phyloP scores from a whole-genome alignment of 169 alveolate genomes.

The Theileria orientalis region DNA sequence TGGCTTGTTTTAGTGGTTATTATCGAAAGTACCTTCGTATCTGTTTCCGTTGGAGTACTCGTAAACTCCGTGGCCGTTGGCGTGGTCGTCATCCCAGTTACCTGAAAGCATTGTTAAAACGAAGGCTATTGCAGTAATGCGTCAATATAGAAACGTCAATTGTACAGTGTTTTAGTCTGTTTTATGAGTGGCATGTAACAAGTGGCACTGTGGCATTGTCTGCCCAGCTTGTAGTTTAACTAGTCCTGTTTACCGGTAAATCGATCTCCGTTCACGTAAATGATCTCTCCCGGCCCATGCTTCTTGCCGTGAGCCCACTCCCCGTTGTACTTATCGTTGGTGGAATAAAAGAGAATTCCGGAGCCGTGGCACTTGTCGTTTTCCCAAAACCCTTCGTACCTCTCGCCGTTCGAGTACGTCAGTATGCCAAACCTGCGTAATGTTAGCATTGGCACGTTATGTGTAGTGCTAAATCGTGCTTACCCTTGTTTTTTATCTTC shows the following conservation, averaged over 20 bases:
- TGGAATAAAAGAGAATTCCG: constrained; percentile 86
- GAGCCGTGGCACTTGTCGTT: constrained; percentile 90
- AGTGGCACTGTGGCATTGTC: neutral
- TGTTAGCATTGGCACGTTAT: neutral
- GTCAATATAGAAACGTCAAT: neutral
- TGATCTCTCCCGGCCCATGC: constrained; percentile 93
- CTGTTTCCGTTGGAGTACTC: constrained; percentile 90
- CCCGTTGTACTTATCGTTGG: constrained; percentile 91
- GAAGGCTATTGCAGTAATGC: neutral
- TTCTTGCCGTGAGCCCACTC: constrained; percentile 91
- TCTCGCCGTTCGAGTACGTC: constrained; percentile 87
- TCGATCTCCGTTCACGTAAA: constrained; percentile 89
- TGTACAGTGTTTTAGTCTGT: neutral
- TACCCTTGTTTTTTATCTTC: constrained; percentile 91
- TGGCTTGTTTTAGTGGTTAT: constrained; percentile 13
- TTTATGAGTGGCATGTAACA: too few species aligned
- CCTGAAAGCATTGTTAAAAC: constrained; percentile 64
- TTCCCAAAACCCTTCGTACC: constrained; percentile 92
- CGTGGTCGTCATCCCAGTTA: constrained; percentile 93
- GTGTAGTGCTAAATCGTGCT: constrained; percentile 61
- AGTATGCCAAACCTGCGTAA: constrained; percentile 75
- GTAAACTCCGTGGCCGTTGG: constrained; percentile 91
- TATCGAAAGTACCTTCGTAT: constrained; percentile 67
- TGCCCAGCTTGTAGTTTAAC: neutral
- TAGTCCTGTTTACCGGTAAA: constrained; percentile 65